These are phyloP conservation scores for Paraphaeosphaeria sporulosa DNA, from an alignment of 2,329 filamentous ascomycete genomes.

Conservation along the genomic window DNA sequence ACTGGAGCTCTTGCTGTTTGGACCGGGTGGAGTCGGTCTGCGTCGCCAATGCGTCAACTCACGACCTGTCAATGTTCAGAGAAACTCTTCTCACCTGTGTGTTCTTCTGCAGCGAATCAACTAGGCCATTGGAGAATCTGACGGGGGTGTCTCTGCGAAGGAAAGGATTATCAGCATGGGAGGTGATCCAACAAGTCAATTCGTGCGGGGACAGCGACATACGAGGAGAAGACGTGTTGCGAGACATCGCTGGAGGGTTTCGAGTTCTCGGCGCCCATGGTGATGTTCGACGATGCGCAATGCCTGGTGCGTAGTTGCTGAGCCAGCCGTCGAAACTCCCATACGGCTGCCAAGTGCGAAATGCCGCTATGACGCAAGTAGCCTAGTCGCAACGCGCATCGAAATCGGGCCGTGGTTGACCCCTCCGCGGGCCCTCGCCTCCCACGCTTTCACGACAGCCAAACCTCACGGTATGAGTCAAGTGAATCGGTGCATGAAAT, in stretches of 20 bases:
- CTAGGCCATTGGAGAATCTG: conserved; percentile 79
- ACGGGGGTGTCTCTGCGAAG: conserved; percentile 66
- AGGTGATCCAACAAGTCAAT: conserved; percentile 28
- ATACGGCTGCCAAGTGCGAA: conserved; percentile 34
- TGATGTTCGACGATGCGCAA: conserved; percentile 32
- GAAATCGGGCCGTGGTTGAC: conserved; percentile 16
- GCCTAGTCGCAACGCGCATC: conserved; percentile 17
- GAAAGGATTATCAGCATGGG: conserved; percentile 43
- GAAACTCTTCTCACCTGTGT: conserved; percentile 70
- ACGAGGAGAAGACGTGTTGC: conserved; percentile 71
- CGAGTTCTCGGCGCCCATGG: conserved; percentile 69
- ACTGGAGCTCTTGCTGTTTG: conserved; percentile 82
- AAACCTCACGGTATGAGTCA: too few species aligned
- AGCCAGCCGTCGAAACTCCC: conserved; percentile 39
- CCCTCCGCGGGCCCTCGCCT: background rate
- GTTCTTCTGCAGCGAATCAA: conserved; percentile 83
- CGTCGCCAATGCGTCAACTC: conserved; percentile 14
- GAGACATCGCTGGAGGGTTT: conserved; percentile 63
- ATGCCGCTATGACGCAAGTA: conserved; percentile 26
- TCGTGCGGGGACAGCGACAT: conserved; percentile 39
- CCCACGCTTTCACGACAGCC: too few species aligned
- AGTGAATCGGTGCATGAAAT: background rate
- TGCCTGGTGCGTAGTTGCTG: conserved; percentile 24
- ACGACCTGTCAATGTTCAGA: background rate
- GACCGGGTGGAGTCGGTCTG: conserved; percentile 90